Conservation (phyloP, 257 asterid species). For the Solanum appendiculatum region DNA sequence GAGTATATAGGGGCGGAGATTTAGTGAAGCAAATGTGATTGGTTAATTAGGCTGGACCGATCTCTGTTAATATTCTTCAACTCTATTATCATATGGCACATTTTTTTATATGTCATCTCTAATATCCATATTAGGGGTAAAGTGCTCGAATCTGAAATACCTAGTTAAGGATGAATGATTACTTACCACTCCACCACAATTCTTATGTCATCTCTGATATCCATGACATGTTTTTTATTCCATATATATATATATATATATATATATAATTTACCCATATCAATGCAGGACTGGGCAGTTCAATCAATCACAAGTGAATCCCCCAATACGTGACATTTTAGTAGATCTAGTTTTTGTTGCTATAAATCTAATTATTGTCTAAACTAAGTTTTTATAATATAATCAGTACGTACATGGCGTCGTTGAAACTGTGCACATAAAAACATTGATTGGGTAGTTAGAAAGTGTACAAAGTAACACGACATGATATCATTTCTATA, state of each 20-base stretch:
- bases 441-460: neutral
- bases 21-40: neutral
- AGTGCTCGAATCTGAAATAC: no score
- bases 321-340: neutral
- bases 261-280: no score
- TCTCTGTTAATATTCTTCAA: neutral
- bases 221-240: no score
- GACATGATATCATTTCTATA: neutral
- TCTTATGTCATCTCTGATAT: neutral
- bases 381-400: no score
- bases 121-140: no score
- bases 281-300: no score
- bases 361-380: neutral
- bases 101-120: no score
- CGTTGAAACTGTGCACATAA: neutral
- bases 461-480: neutral
- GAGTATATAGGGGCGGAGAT: neutral
- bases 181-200: neutral
- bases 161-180: neutral
- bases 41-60: neutral
- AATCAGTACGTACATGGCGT: neutral
- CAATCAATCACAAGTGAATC: no score
- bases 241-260: neutral
- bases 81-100: no score
- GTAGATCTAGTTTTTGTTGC: neutral